Evolutionary conservation across 805 yeast genomes (phyloP), one percentile per base, ranked within the genome.

Genomic region (Metschnikowia hibisci): DNA sequence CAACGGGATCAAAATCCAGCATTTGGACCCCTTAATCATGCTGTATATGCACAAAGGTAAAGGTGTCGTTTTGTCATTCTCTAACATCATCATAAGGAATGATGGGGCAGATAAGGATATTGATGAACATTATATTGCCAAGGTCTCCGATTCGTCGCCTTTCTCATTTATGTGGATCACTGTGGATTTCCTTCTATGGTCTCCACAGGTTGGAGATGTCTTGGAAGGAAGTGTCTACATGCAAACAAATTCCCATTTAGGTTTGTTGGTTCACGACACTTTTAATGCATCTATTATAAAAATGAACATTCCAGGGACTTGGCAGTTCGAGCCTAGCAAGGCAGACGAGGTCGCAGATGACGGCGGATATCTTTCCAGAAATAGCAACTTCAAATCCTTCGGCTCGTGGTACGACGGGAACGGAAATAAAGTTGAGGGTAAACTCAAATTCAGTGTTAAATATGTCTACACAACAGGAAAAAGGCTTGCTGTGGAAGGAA

Each of bases 191-290:
- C 72, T 88, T 43, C 78, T 89, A 38, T 93, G 99, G 98, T 80
- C 77, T 55, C 99, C 99, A 4, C 79, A 79, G 54, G 71, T 80
- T n/a, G 96, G 95, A 4, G 97, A 93, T 58, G 67, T 74, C 1
- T 66, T 93, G 14, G 95, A 90, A 62, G 99, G 99, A 10, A 77
- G 81, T 71, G 76, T 84, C 42, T 88, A 87, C 68, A 82, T 91
- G 78, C 97, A 91, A 69, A 83, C 96, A 3, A 96, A 95, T 13
- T 84, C 96, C 6, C 99, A 93, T 61, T 84, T 93, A 55, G 98
- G 97, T 47, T 71, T 93, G 47, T 74, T 93, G 51, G 74, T 93
- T 39, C 90, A 87, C 61, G 98, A 93, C 66, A 87, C 95, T 1
- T 93, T 93, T 71, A 93, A 93, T 66, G 97, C 97, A 16, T 81